Evolutionary conservation across 495 filamentous ascomycete species (phyloP).

Genomic region (Penicillium lagena): DNA sequence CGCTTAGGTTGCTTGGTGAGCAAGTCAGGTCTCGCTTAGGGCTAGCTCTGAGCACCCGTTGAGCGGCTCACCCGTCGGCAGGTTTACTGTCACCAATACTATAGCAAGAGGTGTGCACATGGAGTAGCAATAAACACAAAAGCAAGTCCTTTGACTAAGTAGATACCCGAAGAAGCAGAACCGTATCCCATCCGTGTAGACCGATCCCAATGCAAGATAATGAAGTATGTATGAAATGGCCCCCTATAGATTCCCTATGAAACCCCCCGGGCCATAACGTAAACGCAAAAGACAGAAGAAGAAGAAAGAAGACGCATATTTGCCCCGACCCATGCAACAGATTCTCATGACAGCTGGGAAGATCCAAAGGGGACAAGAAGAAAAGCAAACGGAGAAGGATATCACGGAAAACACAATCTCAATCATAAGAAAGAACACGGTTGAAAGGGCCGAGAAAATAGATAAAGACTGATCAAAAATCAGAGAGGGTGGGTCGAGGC

Average conservation of each 20-base stretch:
- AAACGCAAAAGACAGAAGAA: neutral
- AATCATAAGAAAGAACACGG: no score
- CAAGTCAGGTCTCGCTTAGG: no score
- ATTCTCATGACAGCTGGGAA: constrained; percentile 8
- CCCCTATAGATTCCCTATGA: no score
- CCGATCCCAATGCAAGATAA: constrained; percentile 18
- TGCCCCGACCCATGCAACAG: constrained; percentile 11
- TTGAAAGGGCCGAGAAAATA: no score
- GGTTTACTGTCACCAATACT: no score
- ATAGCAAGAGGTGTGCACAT: no score
- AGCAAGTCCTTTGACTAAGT: constrained; percentile 8
- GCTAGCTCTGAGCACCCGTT: no score
- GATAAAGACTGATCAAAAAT: neutral
- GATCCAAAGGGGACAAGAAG: constrained; percentile 4
- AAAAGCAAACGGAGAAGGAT: neutral
- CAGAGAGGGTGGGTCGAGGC: neutral
- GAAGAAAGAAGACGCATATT: constrained; percentile 9
- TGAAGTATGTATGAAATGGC: constrained; percentile 5
- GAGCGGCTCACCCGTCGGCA: no score
- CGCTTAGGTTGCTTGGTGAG: no score
- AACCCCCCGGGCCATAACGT: neutral
- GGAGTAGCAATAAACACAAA: neutral
- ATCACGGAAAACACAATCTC: no score
- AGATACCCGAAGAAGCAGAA: neutral
- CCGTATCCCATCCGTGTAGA: constrained; percentile 14